Evolutionary conservation across 306 rosid genomes (phyloP).

Genomic region (Abrus precatorius): DNA sequence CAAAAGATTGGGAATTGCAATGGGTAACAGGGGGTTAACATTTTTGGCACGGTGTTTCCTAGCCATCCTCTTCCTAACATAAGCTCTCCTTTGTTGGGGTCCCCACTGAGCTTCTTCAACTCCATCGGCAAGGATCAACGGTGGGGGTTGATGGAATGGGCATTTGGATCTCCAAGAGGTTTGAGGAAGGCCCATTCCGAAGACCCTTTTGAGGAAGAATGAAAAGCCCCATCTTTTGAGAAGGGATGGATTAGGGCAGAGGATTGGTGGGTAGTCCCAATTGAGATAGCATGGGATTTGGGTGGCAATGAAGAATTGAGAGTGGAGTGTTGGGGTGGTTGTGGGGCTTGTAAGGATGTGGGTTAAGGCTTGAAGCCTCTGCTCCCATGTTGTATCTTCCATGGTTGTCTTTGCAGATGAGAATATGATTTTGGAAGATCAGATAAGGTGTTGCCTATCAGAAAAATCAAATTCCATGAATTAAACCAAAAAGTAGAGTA

Average conservation of each 20-base stretch:
- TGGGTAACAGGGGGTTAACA: conserved; percentile 63
- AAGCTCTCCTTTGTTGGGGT: conserved; percentile 53
- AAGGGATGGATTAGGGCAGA: conserved; percentile 65
- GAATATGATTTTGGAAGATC: not conserved
- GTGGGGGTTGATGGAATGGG: conserved; percentile 84
- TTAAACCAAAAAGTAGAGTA: not conserved
- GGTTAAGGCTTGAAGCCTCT: conserved; percentile 70
- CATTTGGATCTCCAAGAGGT: conserved; percentile 90
- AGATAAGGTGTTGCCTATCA: not conserved
- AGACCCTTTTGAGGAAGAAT: conserved; percentile 69
- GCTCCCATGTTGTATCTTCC: conserved; percentile 70
- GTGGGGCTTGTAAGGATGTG: conserved; percentile 84
- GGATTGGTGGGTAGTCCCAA: conserved; percentile 91
- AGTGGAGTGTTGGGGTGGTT: conserved; percentile 66
- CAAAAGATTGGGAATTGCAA: conserved; percentile 69
- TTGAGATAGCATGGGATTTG: conserved; percentile 82
- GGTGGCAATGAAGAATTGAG: conserved; percentile 74
- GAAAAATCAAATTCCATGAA: not conserved
- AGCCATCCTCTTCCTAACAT: conserved; percentile 65
- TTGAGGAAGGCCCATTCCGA: conserved; percentile 54
- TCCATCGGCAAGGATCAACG: conserved; percentile 75
- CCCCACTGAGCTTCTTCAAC: conserved; percentile 72
- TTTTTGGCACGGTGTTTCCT: conserved; percentile 55
- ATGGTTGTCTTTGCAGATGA: conserved; percentile 1
- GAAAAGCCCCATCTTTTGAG: conserved; percentile 68